Evolutionary conservation across 805 yeast species (phyloP).

Genomic region (Kuraishia hungarica): DNA sequence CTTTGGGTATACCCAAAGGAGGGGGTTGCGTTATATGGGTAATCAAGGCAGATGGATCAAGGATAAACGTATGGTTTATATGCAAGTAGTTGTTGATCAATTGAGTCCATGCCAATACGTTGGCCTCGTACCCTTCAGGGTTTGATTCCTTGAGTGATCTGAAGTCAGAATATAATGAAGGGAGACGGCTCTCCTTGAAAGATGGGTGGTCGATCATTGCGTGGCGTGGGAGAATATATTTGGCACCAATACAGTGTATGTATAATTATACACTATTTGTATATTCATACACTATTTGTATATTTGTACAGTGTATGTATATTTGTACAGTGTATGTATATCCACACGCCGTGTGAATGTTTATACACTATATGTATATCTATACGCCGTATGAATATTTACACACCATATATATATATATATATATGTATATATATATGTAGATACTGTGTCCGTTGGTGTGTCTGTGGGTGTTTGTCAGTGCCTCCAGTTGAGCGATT

Average conservation of each 20-base stretch:
- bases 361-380: no score
- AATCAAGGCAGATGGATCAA: background rate
- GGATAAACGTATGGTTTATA: background rate
- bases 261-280: no score
- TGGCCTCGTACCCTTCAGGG: slow-evolving; percentile 42
- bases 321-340: no score
- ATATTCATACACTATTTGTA: no score
- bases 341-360: no score
- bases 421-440: background rate
- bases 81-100: background rate
- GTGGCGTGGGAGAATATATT: no score
- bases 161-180: slow-evolving; percentile 42
- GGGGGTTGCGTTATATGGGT: background rate
- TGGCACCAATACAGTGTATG: no score
- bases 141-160: slow-evolving; percentile 31
- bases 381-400: no score
- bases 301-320: no score
- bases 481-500: no score
- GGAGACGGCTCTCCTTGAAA: slow-evolving; percentile 30
- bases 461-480: no score
- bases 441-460: background rate
- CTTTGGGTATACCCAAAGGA: background rate
- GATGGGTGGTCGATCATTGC: slow-evolving; percentile 15
- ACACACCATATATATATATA: no score
- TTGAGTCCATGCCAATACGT: slow-evolving; percentile 34